phyloP scores from a whole-genome alignment of 768 basidiomycete genomes.

The Termitomyces eurrhizus region DNA sequence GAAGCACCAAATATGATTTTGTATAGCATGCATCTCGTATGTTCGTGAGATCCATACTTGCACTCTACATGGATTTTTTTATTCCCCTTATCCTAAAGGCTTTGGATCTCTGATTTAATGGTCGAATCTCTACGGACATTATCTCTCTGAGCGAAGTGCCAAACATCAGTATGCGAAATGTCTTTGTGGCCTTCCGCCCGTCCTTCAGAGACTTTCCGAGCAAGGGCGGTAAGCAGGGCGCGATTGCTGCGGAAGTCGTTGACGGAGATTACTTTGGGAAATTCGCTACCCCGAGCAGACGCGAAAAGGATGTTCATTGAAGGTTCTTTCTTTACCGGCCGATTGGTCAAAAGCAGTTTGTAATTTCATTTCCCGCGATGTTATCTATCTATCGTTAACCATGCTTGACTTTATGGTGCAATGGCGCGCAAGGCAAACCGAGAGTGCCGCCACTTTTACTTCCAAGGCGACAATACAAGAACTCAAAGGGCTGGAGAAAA shows the following conservation, averaged over 20 bases:
- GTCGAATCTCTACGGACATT: neutral
- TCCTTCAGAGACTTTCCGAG: constrained; percentile 5
- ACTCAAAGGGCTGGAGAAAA: neutral
- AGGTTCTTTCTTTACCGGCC: neutral
- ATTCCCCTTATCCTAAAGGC: neutral
- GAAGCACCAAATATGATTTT: neutral
- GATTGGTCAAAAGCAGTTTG: neutral
- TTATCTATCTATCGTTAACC: neutral
- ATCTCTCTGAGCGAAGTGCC: neutral
- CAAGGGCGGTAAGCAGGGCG: constrained; percentile 3
- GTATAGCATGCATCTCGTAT: neutral
- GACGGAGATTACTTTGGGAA: constrained; percentile 1
- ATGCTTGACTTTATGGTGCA: neutral
- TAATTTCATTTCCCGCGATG: neutral
- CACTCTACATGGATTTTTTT: neutral
- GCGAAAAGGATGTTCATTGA: constrained; percentile 3
- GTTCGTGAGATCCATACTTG: neutral
- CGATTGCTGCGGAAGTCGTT: constrained; percentile 7
- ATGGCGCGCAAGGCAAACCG: neutral
- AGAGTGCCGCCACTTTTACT: neutral
- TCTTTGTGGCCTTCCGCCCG: constrained; percentile 1
- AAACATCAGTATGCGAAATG: neutral
- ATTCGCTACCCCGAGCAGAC: constrained; percentile 8
- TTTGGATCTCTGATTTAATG: neutral
- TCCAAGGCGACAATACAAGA: neutral